Percentiles rank a stretch among this genome's conserved stretches.
These are phyloP conservation scores for Pestalotiopsis sp. DNA, from an alignment of 2,329 filamentous ascomycete genomes.

Conservation along the genomic window DNA sequence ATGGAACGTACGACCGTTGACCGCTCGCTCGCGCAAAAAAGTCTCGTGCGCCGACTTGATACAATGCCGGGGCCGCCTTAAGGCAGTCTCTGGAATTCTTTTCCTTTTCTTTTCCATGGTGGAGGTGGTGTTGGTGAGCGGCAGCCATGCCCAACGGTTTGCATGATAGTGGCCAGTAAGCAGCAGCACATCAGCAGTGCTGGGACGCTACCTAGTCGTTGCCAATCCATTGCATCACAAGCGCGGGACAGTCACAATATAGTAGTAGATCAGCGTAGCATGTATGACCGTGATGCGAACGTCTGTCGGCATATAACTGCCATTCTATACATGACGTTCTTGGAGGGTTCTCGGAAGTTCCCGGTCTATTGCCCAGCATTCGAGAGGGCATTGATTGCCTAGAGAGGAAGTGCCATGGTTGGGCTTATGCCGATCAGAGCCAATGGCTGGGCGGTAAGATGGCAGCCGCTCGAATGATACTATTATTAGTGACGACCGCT, in stretches of 20 bases:
- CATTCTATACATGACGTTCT: not conserved
- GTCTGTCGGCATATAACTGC: not conserved
- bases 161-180: not conserved
- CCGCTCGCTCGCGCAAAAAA: not conserved
- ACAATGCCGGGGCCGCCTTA: too few species aligned
- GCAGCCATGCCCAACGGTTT: not conserved
- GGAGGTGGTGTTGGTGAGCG: not conserved
- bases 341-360: not conserved
- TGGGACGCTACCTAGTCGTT: not conserved
- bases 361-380: not conserved
- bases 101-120: not conserved
- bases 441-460: not conserved
- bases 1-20: not conserved
- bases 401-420: not conserved
- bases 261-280: not conserved
- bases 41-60: not conserved
- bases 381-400: not conserved
- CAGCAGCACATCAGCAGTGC: not conserved
- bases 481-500: not conserved
- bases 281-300: not conserved
- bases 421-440: not conserved
- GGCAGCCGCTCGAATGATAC: not conserved
- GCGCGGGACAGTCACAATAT: not conserved
- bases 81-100: not conserved
- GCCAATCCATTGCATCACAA: not conserved